Percentiles rank a stretch among this genome's conserved stretches.
These are phyloP conservation scores for Penicillium sp. DNA, from an alignment of 2,329 filamentous ascomycete genomes.

Conservation along the genomic window DNA sequence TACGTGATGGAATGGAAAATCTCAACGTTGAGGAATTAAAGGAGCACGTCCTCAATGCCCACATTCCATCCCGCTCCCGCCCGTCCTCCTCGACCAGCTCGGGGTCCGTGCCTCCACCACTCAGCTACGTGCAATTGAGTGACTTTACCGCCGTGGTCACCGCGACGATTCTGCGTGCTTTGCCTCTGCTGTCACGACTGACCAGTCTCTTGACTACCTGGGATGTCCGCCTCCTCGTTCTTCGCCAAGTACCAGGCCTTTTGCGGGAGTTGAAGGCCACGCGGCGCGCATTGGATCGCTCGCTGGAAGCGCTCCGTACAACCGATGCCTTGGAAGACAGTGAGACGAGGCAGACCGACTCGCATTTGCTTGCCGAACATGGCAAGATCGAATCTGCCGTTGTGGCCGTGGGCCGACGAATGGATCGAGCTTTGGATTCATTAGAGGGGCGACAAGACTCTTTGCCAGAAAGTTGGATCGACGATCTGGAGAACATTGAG, in stretches of 20 bases:
- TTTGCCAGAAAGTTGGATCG: slow-evolving; percentile 80
- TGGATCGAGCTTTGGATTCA: slow-evolving; percentile 81
- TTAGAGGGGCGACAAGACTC: slow-evolving; percentile 80
- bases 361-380: slow-evolving; percentile 39
- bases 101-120: slow-evolving; percentile 37
- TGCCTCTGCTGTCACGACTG: slow-evolving; percentile 73
- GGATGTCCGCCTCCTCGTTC: slow-evolving; percentile 67
- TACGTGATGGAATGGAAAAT: slow-evolving; percentile 47
- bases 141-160: slow-evolving; percentile 88
- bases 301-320: slow-evolving; percentile 26
- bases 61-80: slow-evolving; percentile 60
- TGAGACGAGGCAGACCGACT: slow-evolving; percentile 26
- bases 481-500: slow-evolving; percentile 76
- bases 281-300: slow-evolving; percentile 29
- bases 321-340: slow-evolving; percentile 21
- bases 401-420: slow-evolving; percentile 59
- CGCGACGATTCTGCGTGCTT: slow-evolving; percentile 79
- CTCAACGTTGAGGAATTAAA: slow-evolving; percentile 69
- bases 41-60: slow-evolving; percentile 73
- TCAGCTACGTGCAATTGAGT: slow-evolving; percentile 65
- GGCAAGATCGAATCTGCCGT: slow-evolving; percentile 64
- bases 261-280: slow-evolving; percentile 54
- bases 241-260: slow-evolving; percentile 66
- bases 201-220: slow-evolving; percentile 69
- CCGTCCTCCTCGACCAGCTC: slow-evolving; percentile 43